Evolutionary conservation across 441 rosid genomes (phyloP).

Genomic region (Corymbia citriodora): DNA sequence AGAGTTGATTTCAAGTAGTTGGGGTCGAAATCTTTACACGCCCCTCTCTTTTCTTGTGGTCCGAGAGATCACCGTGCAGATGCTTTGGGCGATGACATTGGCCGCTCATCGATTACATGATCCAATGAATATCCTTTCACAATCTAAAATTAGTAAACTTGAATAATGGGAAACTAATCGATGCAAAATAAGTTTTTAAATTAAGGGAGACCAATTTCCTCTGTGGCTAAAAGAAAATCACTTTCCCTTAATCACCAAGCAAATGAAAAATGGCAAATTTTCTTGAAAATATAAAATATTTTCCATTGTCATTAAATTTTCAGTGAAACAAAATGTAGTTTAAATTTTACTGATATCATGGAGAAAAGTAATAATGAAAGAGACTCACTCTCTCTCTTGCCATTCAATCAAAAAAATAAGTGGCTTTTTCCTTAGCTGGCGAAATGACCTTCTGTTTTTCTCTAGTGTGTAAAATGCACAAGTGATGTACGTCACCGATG

Average conservation of each 20-base stretch:
- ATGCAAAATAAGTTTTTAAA: no score
- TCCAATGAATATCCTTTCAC: background rate
- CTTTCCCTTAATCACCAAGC: background rate
- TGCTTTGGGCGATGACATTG: background rate
- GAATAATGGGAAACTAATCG: background rate
- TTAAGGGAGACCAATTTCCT: no score
- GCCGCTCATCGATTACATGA: background rate
- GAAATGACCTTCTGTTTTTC: no score
- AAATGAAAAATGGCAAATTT: background rate
- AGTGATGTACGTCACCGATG: background rate
- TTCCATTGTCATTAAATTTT: rapidly evolving
- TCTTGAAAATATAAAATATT: background rate
- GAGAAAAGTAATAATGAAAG: background rate
- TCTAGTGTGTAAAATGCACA: background rate
- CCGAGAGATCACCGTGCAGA: background rate
- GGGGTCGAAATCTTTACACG: background rate
- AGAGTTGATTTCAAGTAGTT: background rate
- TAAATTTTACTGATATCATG: background rate
- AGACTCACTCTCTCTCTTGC: background rate
- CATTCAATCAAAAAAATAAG: background rate
- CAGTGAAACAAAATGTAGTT: background rate
- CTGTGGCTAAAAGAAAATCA: background rate
- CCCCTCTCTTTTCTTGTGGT: background rate
- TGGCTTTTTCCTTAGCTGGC: background rate
- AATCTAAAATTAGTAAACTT: background rate